Conservation (phyloP, 2,329 filamentous ascomycete genomes). For the Cladosporium halotolerans region DNA sequence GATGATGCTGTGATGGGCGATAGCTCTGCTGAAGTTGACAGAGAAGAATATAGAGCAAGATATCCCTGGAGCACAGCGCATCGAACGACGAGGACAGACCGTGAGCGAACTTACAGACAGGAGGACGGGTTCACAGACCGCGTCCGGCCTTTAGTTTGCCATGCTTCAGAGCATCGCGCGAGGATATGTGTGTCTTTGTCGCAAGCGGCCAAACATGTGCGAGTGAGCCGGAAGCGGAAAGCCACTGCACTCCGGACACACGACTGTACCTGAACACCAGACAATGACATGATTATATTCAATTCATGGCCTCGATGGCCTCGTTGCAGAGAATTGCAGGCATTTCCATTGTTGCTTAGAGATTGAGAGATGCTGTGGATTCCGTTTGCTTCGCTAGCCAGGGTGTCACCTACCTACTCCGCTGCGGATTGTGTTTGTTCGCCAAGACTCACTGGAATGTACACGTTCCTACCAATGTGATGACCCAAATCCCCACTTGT, state of each 20-base stretch:
- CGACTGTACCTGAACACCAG: neutral
- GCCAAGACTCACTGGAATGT: neutral
- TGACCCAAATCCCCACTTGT: too few species aligned
- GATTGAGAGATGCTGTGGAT: neutral
- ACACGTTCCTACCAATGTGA: neutral
- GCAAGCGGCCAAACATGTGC: slow-evolving; percentile 20
- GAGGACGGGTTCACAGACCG: neutral
- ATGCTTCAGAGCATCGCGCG: neutral
- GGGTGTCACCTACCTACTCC: neutral
- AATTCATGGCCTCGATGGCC: too few species aligned
- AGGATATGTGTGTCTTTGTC: slow-evolving; percentile 19
- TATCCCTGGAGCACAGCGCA: too few species aligned
- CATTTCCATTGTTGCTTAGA: too few species aligned
- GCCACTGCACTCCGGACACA: neutral
- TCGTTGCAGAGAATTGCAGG: too few species aligned
- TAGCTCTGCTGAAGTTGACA: too few species aligned
- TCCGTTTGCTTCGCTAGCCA: neutral
- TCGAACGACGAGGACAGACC: neutral
- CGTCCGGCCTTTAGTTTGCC: neutral
- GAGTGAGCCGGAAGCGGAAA: slow-evolving; percentile 12
- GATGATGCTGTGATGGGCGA: too few species aligned
- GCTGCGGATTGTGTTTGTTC: neutral
- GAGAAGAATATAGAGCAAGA: too few species aligned
- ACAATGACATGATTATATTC: neutral
- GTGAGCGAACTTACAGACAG: neutral